A percentile compares a stretch with the other conserved stretches of the same genome.
Evolutionary conservation across 192 early-diverging fungal species (phyloP).

Genomic region (Powellomyces hirtus): DNA sequence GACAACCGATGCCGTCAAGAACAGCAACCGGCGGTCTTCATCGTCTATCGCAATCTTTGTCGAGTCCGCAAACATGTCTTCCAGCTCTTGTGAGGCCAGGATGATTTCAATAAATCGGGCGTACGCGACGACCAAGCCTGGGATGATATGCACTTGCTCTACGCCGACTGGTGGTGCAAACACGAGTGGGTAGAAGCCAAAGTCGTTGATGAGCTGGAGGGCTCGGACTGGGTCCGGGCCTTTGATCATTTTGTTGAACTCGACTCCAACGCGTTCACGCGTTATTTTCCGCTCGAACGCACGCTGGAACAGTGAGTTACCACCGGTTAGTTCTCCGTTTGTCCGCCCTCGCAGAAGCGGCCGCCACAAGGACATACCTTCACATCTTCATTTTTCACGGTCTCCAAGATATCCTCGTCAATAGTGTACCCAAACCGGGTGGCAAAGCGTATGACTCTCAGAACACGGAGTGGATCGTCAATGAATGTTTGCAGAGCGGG

Average conservation of each 20-base stretch:
- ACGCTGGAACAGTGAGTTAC: constrained; percentile 26
- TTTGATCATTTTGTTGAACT: constrained; percentile 90
- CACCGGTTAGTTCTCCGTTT: neutral
- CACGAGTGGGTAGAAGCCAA: constrained; percentile 45
- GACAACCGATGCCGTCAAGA: neutral
- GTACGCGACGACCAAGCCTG: neutral
- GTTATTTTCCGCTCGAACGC: constrained; percentile 83
- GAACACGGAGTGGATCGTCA: constrained; percentile 92
- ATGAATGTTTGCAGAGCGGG: constrained; percentile 82
- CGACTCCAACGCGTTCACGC: constrained; percentile 85
- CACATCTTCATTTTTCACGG: constrained; percentile 55
- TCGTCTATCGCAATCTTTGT: neutral
- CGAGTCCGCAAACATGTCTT: neutral
- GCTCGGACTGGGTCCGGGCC: constrained; percentile 56
- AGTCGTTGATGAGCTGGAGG: constrained; percentile 42
- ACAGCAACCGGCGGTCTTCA: constrained; percentile 19
- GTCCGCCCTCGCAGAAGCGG: neutral
- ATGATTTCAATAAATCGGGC: neutral
- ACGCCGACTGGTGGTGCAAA: constrained; percentile 24
- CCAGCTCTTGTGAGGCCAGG: neutral
- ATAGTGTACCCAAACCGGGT: constrained; percentile 80
- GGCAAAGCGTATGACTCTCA: constrained; percentile 95
- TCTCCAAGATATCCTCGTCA: constrained; percentile 61
- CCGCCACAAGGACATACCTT: constrained; percentile 33
- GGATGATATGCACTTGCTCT: neutral